A percentile compares a stretch with the other conserved stretches of the same genome.
Evolutionary conservation across 805 yeast species (phyloP).

Genomic region (Millerago galiae): DNA sequence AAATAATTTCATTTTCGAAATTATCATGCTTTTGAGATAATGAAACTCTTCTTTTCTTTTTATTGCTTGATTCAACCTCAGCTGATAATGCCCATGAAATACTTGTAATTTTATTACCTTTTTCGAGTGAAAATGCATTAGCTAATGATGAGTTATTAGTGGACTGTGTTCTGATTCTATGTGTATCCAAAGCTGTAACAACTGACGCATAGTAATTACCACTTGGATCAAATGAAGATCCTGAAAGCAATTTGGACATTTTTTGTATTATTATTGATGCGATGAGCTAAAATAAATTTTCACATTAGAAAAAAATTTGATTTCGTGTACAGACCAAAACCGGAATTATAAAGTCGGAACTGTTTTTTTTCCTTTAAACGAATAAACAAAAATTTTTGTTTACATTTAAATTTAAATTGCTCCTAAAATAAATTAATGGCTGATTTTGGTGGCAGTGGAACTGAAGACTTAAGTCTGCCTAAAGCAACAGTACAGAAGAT

Average conservation of each 20-base stretch:
- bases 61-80: slow-evolving; percentile 2
- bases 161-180: slow-evolving; percentile 60
- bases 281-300: slow-evolving; percentile 5
- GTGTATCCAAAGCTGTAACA: slow-evolving; percentile 62
- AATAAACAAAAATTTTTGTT: not conserved
- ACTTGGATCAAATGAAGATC: slow-evolving; percentile 46
- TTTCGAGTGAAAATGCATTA: slow-evolving; percentile 46
- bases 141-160: slow-evolving; percentile 39
- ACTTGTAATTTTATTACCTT: slow-evolving; percentile 41
- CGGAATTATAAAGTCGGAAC: not conserved
- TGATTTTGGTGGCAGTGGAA: slow-evolving; percentile 15
- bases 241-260: slow-evolving; percentile 12
- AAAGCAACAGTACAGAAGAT: slow-evolving; percentile 95
- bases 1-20: slow-evolving; percentile 42
- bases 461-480: slow-evolving; percentile 39
- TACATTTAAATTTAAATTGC: not conserved
- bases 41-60: slow-evolving; percentile 22
- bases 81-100: slow-evolving; percentile 44
- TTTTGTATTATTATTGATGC: not conserved
- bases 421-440: slow-evolving; percentile 9
- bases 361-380: not conserved
- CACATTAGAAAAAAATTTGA: not conserved
- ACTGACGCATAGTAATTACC: slow-evolving; percentile 62
- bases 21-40: slow-evolving; percentile 5
- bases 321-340: not conserved